Evolutionary conservation across 1,284 basidiomycete species (phyloP).

Genomic region (Heimioporus punctisporus): DNA sequence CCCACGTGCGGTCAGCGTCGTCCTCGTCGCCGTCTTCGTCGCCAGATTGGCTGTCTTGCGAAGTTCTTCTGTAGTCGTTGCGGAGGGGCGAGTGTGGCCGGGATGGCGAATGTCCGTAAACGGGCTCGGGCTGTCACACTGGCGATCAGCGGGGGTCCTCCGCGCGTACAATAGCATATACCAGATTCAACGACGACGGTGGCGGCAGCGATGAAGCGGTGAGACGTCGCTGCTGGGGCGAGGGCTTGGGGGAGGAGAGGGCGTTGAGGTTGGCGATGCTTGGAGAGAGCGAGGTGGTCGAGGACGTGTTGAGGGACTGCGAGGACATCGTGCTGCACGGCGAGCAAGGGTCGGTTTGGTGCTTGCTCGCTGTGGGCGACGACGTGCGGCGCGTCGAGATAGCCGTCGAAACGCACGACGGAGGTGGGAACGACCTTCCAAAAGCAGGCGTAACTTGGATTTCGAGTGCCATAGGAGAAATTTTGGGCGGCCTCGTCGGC

Average conservation of each 20-base stretch:
- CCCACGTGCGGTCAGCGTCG: slow-evolving; percentile 43
- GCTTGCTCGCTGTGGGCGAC: slow-evolving; percentile 25
- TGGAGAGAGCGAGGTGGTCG: slow-evolving; percentile 32
- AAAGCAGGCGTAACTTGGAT: slow-evolving; percentile 4
- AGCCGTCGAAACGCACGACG: slow-evolving; percentile 15
- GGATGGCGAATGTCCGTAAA: slow-evolving; percentile 31
- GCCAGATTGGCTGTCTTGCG: slow-evolving; percentile 56
- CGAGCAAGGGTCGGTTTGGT: slow-evolving; percentile 7
- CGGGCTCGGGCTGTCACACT: slow-evolving; percentile 31
- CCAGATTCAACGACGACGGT: slow-evolving; percentile 29
- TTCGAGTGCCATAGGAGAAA: slow-evolving; percentile 22
- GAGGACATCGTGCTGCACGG: slow-evolving; percentile 25
- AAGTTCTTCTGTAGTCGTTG: slow-evolving; percentile 47
- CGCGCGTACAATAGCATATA: slow-evolving; percentile 7
- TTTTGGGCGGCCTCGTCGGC: slow-evolving; percentile 22
- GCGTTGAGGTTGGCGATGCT: slow-evolving; percentile 36
- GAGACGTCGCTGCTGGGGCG: slow-evolving; percentile 28
- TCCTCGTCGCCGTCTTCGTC: slow-evolving; percentile 46
- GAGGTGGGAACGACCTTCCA: slow-evolving; percentile 26
- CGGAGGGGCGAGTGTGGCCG: slow-evolving; percentile 70
- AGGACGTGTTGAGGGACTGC: slow-evolving; percentile 33
- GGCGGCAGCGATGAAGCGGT: slow-evolving; percentile 25
- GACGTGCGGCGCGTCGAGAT: slow-evolving; percentile 23
- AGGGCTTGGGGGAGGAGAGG: slow-evolving; percentile 29
- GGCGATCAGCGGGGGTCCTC: slow-evolving; percentile 12